Conservation (phyloP, 306 rosid genomes). For the Glycyrrhiza uralensis region DNA sequence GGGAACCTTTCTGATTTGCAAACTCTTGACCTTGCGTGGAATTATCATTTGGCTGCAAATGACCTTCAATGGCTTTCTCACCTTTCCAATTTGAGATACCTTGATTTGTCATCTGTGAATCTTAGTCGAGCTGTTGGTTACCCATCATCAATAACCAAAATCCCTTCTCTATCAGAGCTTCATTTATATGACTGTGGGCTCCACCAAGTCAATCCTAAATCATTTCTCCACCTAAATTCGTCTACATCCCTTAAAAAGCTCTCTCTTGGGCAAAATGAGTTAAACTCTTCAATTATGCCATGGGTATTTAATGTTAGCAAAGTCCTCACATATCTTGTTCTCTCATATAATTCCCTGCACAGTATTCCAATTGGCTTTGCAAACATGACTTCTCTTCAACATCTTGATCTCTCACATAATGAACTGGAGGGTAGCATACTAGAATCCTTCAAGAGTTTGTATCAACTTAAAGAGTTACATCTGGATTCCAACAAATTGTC, state of each 20-base stretch:
- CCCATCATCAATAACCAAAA: not conserved
- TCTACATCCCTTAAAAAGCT: conserved; percentile 7
- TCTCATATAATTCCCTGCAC: not conserved
- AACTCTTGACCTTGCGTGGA: not conserved
- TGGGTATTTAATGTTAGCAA: conserved; percentile 25
- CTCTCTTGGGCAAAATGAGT: not conserved
- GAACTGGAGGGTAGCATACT: conserved; percentile 11
- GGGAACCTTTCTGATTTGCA: conserved; percentile 19
- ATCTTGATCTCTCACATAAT: not conserved
- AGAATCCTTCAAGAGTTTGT: conserved; percentile 1
- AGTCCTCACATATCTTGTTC: not conserved
- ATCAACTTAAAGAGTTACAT: not conserved
- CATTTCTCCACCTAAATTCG: not conserved
- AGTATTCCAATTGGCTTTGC: not conserved
- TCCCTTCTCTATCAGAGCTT: not conserved
- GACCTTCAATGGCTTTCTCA: conserved; percentile 30
- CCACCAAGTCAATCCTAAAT: not conserved
- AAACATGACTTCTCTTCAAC: not conserved
- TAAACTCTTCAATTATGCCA: not conserved
- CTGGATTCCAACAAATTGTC: conserved; percentile 1
- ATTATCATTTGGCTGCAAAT: accelerated
- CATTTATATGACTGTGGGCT: not conserved
- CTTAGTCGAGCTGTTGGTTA: not conserved
- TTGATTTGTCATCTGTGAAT: not conserved
- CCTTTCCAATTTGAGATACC: conserved; percentile 21